Base-by-base conservation (phyloP, 257 asterid genomes). In the Solanum lycopersicoides region DNA sequence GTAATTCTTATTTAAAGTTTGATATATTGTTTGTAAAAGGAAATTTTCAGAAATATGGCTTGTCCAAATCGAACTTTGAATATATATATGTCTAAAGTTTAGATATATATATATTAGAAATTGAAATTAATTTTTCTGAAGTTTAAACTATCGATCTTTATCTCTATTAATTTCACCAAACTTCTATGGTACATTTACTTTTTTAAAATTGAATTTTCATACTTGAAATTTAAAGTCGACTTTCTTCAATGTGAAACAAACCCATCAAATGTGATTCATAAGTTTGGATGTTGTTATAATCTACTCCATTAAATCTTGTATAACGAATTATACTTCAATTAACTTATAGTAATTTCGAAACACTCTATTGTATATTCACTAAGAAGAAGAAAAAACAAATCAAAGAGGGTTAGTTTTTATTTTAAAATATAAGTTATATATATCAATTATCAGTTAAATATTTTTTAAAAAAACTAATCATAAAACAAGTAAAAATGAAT, bases 81-180 rank as follows among this genome's bases (percentile, higher is more conserved):
- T n/a, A n/a, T n/a, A n/a, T n/a, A n/a, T n/a, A n/a, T n/a, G n/a
- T n/a, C n/a, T n/a, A n/a, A n/a, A n/a, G n/a, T n/a, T n/a, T n/a
- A n/a, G n/a, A n/a, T n/a, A n/a, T n/a, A n/a, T n/a, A n/a, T n/a
- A n/a, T n/a, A n/a, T n/a, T n/a, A n/a, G n/a, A n/a, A 34, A 63
- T 11, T 63, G 2, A 63, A 63, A 12, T 25, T 50, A 25, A 11
- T 65, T 65, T 65, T 65, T 65, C 0, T 69, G 1, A 69, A 69
- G 6, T 69, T 69, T 4, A 8, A 69, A 30, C 1, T 14, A 7
- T 7, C 0, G 0, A 30, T 1, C n/a, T 69, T 69, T 2, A 13
- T 28, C 3, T 30, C 0, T 13, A 1, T 28, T 0, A 69, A 30
- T 28, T 3, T 66, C 13, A 1, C 2, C n/a, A 69, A 30, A 1